phyloP scores from a whole-genome alignment of 2,329 filamentous ascomycete genomes.

The Epichloe typhina region DNA sequence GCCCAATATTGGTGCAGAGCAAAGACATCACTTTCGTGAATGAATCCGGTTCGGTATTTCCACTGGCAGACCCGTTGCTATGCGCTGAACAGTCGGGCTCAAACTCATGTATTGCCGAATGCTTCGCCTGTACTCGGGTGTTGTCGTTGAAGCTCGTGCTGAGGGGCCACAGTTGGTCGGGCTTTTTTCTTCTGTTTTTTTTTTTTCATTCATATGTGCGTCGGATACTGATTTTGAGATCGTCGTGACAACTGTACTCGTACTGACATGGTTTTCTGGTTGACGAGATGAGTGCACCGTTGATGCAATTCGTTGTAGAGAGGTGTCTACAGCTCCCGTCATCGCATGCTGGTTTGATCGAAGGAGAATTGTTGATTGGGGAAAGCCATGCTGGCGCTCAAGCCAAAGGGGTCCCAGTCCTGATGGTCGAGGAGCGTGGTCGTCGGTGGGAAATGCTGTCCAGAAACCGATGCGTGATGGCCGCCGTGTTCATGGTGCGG shows the following conservation, averaged over 20 bases:
- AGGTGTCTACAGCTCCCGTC: conserved; percentile 7
- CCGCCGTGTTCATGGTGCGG: conserved; percentile 22
- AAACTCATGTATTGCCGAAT: not conserved
- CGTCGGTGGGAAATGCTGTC: conserved; percentile 46
- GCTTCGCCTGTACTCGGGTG: not conserved
- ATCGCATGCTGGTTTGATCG: conserved; percentile 44
- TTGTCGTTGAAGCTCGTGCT: not conserved
- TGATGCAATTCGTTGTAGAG: not conserved
- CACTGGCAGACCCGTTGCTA: not conserved
- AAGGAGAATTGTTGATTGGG: conserved; percentile 72
- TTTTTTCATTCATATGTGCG: not conserved
- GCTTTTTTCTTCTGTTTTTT: not conserved
- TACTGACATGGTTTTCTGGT: not conserved
- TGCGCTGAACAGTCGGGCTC: not conserved
- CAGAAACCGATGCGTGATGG: conserved; percentile 19
- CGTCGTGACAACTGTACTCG: not conserved
- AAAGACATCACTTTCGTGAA: not conserved
- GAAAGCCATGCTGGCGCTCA: conserved; percentile 92
- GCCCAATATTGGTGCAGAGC: not conserved
- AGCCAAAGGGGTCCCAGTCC: conserved; percentile 85
- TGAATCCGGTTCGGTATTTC: not conserved
- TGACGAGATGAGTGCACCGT: not conserved
- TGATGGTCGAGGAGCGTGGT: conserved; percentile 61
- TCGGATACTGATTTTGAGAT: not conserved
- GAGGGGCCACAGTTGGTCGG: not conserved